Conservation (phyloP, 495 filamentous ascomycete species). For the Aspergillus bertholletiae region DNA sequence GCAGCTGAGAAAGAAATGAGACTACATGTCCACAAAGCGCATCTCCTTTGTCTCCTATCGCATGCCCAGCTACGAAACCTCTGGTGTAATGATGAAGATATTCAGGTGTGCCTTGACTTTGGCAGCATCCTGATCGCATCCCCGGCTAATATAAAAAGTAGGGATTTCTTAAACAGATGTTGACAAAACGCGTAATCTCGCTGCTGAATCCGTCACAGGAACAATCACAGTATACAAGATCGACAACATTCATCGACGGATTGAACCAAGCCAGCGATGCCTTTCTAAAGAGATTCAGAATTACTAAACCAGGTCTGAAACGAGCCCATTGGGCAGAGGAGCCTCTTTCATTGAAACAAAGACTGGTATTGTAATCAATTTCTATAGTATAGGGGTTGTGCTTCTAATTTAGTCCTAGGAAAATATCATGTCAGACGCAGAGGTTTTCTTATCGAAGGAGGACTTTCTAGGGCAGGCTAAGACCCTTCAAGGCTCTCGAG, state of each 20-base stretch:
- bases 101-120: slow-evolving; percentile 47
- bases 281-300: slow-evolving; percentile 63
- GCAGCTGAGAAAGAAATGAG: slow-evolving; percentile 67
- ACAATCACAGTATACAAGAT: slow-evolving; percentile 65
- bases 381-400: not conserved
- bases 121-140: not conserved
- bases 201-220: slow-evolving; percentile 61
- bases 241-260: slow-evolving; percentile 73
- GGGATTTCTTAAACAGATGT: slow-evolving; percentile 51
- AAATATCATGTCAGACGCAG: slow-evolving; percentile 34
- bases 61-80: slow-evolving; percentile 72
- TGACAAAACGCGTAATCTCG: slow-evolving; percentile 56
- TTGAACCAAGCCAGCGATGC: slow-evolving; percentile 63
- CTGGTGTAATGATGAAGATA: slow-evolving; percentile 80
- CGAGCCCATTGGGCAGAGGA: slow-evolving; percentile 70
- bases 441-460: slow-evolving; percentile 50
- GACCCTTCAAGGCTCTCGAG: slow-evolving; percentile 70
- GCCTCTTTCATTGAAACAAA: slow-evolving; percentile 53
- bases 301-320: slow-evolving; percentile 67
- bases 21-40: slow-evolving; percentile 78
- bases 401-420: slow-evolving; percentile 21
- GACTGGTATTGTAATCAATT: slow-evolving; percentile 32
- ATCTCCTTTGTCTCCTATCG: slow-evolving; percentile 75
- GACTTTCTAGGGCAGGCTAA: slow-evolving; percentile 71
- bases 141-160: slow-evolving; percentile 16